A percentile compares a stretch with the other conserved stretches of the same genome.
Evolutionary conservation across 176 grass and related monocot genomes (phyloP).

Genomic region (Zea luxurians): DNA sequence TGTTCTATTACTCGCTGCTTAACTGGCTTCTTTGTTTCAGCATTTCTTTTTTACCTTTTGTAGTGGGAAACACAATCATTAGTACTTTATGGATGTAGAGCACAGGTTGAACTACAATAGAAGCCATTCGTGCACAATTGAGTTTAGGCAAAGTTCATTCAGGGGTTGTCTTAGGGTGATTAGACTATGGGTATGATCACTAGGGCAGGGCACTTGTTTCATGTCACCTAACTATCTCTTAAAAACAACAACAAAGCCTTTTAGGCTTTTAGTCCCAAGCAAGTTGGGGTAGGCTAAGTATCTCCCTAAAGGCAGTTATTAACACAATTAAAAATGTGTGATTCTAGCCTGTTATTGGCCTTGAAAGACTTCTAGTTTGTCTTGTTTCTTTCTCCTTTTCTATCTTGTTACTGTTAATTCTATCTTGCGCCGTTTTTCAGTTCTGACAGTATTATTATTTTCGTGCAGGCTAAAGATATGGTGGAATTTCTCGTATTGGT

Average conservation of each 20-base stretch:
- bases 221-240: not conserved
- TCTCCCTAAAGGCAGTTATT: not conserved
- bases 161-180: not conserved
- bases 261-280: too few relatives aligned
- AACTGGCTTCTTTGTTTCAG: not conserved
- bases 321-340: not conserved
- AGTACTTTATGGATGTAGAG: not conserved
- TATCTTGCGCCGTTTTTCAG: not conserved
- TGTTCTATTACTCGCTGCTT: not conserved
- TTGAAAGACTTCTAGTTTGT: not conserved
- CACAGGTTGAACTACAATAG: conserved; percentile 4
- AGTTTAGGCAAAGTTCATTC: not conserved
- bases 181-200: not conserved
- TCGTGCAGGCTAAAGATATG: conserved; percentile 87
- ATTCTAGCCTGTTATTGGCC: not conserved
- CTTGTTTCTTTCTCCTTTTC: not conserved
- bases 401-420: not conserved
- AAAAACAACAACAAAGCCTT: too few relatives aligned
- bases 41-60: not conserved
- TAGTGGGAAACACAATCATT: not conserved
- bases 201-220: not conserved
- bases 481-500: conserved; percentile 80
- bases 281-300: not conserved
- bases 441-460: conserved; percentile 31
- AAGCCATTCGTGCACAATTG: not conserved